phyloP scores from a whole-genome alignment of 495 filamentous ascomycete genomes.

The Neurospora sp. region DNA sequence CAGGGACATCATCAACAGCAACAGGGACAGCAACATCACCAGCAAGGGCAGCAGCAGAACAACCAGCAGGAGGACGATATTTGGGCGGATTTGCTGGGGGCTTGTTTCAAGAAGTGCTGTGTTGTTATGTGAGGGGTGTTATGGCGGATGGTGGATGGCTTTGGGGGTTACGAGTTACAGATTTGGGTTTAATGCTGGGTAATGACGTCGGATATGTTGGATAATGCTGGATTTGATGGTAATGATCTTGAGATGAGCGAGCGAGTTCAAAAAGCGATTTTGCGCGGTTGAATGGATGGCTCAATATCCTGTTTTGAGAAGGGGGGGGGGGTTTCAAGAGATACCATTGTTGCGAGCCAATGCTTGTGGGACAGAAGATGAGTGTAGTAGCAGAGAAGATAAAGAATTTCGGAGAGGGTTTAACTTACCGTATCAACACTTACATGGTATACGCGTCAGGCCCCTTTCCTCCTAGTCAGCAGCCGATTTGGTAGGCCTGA shows the following conservation, averaged over 20 bases:
- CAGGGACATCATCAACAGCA: slow-evolving; percentile 6
- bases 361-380: not conserved
- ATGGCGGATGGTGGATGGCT: not conserved
- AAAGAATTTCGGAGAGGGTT: not conserved
- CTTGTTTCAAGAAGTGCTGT: slow-evolving; percentile 59
- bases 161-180: not conserved
- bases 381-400: not conserved
- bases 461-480: too few species aligned
- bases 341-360: not conserved
- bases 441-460: not conserved
- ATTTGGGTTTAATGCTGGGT: not conserved
- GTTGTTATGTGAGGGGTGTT: slow-evolving; percentile 58
- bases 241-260: not conserved
- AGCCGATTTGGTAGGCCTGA: too few species aligned
- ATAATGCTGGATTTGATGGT: not conserved
- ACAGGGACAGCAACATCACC: slow-evolving; percentile 5
- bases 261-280: not conserved
- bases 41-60: slow-evolving; percentile 27
- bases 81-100: slow-evolving; percentile 51
- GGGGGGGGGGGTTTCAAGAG: not conserved
- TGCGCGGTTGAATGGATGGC: not conserved
- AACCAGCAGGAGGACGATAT: slow-evolving; percentile 46
- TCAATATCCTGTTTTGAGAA: not conserved
- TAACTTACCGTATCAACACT: not conserved
- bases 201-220: not conserved